phyloP scores from a whole-genome alignment of 1,284 basidiomycete species.

The Volvariella surrecta region DNA sequence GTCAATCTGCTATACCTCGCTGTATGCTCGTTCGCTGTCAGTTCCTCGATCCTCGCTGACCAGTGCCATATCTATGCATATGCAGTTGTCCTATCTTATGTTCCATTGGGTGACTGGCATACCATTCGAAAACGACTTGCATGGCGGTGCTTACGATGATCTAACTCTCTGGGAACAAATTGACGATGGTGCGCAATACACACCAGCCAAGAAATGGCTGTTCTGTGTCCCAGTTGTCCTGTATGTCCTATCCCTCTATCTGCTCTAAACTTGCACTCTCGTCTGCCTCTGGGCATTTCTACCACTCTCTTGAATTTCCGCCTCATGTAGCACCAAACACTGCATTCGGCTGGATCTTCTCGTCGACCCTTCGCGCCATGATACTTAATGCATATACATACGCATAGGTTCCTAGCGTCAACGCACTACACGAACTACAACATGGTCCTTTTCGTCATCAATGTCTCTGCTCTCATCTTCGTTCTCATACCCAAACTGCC shows the following conservation, averaged over 20 bases:
- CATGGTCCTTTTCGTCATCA: slow-evolving; percentile 88
- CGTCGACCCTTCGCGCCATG: too few relatives aligned
- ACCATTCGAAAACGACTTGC: slow-evolving; percentile 85
- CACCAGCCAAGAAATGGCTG: slow-evolving; percentile 97
- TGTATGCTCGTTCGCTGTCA: slow-evolving; percentile 40
- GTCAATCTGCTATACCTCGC: slow-evolving; percentile 90
- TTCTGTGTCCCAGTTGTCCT: slow-evolving; percentile 85
- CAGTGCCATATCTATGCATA: slow-evolving; percentile 3
- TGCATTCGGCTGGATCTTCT: too few relatives aligned
- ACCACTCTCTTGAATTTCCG: too few relatives aligned
- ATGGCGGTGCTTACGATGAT: slow-evolving; percentile 93
- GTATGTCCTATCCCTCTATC: slow-evolving; percentile 40
- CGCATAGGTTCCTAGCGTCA: slow-evolving; percentile 82
- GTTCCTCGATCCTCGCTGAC: background rate
- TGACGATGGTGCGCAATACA: slow-evolving; percentile 97
- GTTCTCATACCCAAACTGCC: slow-evolving; percentile 96
- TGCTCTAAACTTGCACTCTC: too few relatives aligned
- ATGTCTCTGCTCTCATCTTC: slow-evolving; percentile 78
- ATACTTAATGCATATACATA: background rate
- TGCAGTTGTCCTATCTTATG: slow-evolving; percentile 91
- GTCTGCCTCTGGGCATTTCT: too few relatives aligned
- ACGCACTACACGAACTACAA: slow-evolving; percentile 98
- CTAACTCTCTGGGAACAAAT: slow-evolving; percentile 99
- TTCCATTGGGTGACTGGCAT: slow-evolving; percentile 98
- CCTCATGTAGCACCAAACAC: too few relatives aligned